Percentiles rank a stretch among this genome's conserved stretches.
Evolutionary conservation across 83 land plant species (phyloP).

Genomic region (Diphasiastrum complanatum): DNA sequence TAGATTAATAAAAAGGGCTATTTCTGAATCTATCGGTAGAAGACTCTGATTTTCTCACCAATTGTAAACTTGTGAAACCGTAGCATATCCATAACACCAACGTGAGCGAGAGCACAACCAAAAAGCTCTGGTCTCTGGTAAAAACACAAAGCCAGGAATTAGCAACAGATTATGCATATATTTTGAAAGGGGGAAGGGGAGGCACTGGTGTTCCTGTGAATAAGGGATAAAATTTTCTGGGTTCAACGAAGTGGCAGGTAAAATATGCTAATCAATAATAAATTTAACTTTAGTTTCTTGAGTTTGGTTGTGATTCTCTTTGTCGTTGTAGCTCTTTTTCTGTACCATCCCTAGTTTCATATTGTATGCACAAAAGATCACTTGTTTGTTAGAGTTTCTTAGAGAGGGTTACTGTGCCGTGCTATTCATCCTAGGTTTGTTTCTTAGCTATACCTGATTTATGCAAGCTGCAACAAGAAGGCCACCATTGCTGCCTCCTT

Average conservation of each 20-base stretch:
- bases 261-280: too few species aligned
- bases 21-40: background rate
- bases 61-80: slow-evolving; percentile 97
- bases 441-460: slow-evolving; percentile 69
- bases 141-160: background rate
- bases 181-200: too few species aligned
- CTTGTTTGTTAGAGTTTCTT: background rate
- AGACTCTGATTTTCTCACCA: slow-evolving; percentile 36
- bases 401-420: background rate
- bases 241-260: too few species aligned
- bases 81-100: slow-evolving; percentile 99
- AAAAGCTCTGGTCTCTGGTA: slow-evolving; percentile 93
- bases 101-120: slow-evolving; percentile 98
- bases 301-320: too few species aligned
- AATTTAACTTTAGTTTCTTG: too few species aligned
- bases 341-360: too few species aligned
- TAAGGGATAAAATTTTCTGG: too few species aligned
- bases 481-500: slow-evolving; percentile 99
- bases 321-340: too few species aligned
- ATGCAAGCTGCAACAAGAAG: slow-evolving; percentile 94
- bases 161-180: too few species aligned
- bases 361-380: too few species aligned
- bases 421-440: too few species aligned
- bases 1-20: background rate
- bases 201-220: too few species aligned